Percentiles rank a stretch among this genome's conserved stretches.
phyloP scores from a whole-genome alignment of 257 asterid genomes.

The Rehmannia glutinosa region DNA sequence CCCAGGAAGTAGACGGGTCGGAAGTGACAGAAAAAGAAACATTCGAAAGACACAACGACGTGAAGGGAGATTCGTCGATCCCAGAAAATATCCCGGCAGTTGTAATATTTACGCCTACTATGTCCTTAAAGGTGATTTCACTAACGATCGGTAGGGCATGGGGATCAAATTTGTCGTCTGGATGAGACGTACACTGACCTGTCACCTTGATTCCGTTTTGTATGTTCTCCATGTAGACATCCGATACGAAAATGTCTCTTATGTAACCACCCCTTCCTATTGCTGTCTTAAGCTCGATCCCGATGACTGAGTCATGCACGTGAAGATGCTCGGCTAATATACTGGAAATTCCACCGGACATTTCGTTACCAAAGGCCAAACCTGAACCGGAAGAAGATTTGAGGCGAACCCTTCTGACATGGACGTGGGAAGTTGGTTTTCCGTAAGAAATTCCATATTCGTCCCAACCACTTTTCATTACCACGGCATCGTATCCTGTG shows the following conservation, averaged over 20 bases:
- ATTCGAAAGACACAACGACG: slow-evolving; percentile 65
- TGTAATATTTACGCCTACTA: slow-evolving; percentile 60
- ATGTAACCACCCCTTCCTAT: slow-evolving; percentile 89
- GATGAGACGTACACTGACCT: slow-evolving; percentile 65
- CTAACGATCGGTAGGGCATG: slow-evolving; percentile 57
- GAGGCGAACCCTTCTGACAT: slow-evolving; percentile 43
- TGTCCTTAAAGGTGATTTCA: slow-evolving; percentile 48
- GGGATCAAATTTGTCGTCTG: slow-evolving; percentile 81
- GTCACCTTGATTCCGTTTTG: slow-evolving; percentile 63
- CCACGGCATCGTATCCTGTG: slow-evolving; percentile 71
- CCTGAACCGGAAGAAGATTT: slow-evolving; percentile 68
- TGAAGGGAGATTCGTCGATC: slow-evolving; percentile 71
- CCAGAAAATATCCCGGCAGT: slow-evolving; percentile 68
- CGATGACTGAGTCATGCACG: slow-evolving; percentile 48
- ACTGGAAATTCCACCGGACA: slow-evolving; percentile 93
- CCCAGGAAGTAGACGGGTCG: slow-evolving; percentile 43
- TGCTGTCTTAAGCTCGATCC: slow-evolving; percentile 66
- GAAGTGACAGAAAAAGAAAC: slow-evolving; percentile 40
- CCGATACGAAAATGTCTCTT: slow-evolving; percentile 38
- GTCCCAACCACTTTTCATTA: slow-evolving; percentile 97
- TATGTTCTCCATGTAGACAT: slow-evolving; percentile 52
- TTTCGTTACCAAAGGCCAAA: slow-evolving; percentile 85
- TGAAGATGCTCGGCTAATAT: slow-evolving; percentile 52
- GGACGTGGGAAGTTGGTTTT: slow-evolving; percentile 60
- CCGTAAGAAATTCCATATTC: slow-evolving; percentile 81